Base-by-base conservation (phyloP, 2,329 filamentous ascomycete genomes). In the Fusarium bulbicola region DNA sequence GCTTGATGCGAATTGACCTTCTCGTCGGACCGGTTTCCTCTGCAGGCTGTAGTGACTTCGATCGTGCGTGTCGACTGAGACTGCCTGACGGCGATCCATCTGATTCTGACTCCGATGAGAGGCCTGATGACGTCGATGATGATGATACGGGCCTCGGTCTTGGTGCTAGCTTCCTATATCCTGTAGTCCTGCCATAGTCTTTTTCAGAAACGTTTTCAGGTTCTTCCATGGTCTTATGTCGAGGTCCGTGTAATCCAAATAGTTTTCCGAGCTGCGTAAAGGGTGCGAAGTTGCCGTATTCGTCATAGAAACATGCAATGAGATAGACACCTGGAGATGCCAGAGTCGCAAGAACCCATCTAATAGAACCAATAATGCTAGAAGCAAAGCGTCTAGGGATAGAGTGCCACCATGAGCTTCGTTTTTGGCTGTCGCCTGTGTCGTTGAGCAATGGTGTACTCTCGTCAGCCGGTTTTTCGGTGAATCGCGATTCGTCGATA, bases 1-100 rank as follows among this genome's bases (percentile, higher is more conserved):
- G 86, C 82, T 96, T 97, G 78, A 98, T 97, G 43, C 95, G 90
- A 73, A 97, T 97, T 5, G 95, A 97, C 63, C 94, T 89, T 77
- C 93, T 90, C 12, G 89, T 85, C 8, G 92, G 91, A 21, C 77
- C 77, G 70, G 88, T 88, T 73, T 95, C 92, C 72, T 94, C 92
- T 36, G 85, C 79, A 32, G 86, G 84, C 53, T 86, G 85, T 28
- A 86, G 77, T 5, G 91, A 91, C 79, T 90, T 92, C 30, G 92
- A 92, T 59, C 92, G 88, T 50, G 86, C 86, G 78, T 93, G 89
- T 50, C 88, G 77, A 74, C 68, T 76, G 66, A 68, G 76, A 74
- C 64, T 78, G 76, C 70, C 66, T 72, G 74, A 68, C 58, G 75
- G 78, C 28, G 78, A 80, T 32, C 80, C 79, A 57, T 93, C 92